Evolutionary conservation across 495 filamentous ascomycete species (phyloP), one percentile per base, ranked within the genome.

Genomic region (Chlorociboria aeruginascens): DNA sequence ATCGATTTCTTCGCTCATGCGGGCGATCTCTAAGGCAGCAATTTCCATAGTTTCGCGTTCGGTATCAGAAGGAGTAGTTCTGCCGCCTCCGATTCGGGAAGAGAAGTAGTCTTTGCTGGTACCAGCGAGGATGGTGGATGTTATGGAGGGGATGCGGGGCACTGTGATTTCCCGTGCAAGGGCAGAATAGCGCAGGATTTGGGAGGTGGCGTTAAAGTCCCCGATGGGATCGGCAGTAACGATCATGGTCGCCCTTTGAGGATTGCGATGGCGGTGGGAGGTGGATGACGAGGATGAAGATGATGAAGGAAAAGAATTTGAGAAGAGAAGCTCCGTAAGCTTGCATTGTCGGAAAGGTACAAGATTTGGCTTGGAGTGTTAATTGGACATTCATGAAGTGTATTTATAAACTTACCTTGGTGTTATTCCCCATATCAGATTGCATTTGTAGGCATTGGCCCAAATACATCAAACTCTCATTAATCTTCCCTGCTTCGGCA

Each of bases 401-500:
- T 13, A 31, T 13, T 43, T 45, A 50, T 40, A 20, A 7, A 50
- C 68, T 25, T 73, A 88, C 85, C 77, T 87, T 92, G 46, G 75
- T 75, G 43, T 79, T 78, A 50, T 78, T 78, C 32, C 77, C 81
- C 34, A 81, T 70, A 55, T 87, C 84, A 49, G 81, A 87, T 64
- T 96, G 93, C 80, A 95, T 86, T 62, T 98, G 92, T 54, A 98
- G 70, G 61, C 93, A 97, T 61, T 97, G 93, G 0, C 92, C 92
- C 1, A 98, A 77, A 63, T 95, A 96, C 93, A 98, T 98, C 58
- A 98, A 65, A 57, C 82, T 89, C 61, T 95, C 89, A 60, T 98
- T 98, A 57, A 98, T 98, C 63, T 95, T 95, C 13, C 92, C 93
- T 16, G 92, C 93, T 64, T 98, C 92, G 0, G 83, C 89, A 2